Conservation (phyloP, 176 grass and related monocot species). For the Phragmites australis region DNA sequence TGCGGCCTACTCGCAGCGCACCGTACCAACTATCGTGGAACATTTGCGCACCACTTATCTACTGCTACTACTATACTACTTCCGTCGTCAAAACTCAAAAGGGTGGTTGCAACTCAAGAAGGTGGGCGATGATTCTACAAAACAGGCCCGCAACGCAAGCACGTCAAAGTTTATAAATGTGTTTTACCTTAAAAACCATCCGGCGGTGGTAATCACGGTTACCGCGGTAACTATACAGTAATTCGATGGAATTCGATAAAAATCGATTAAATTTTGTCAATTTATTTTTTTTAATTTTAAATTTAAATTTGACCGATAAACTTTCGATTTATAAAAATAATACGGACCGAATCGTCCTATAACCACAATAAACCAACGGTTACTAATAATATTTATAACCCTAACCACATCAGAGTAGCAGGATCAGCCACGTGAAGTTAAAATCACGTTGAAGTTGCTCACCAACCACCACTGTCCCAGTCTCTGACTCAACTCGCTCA, state of each 20-base stretch:
- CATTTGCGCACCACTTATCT: not conserved
- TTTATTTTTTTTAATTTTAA: too few relatives aligned
- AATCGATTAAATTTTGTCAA: too few relatives aligned
- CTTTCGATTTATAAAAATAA: too few relatives aligned
- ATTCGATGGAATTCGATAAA: too few relatives aligned
- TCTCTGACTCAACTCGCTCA: not conserved
- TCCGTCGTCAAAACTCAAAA: not conserved
- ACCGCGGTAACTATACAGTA: too few relatives aligned
- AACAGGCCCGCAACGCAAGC: not conserved
- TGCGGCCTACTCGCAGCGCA: conserved; percentile 17
- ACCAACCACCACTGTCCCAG: not conserved
- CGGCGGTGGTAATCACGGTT: too few relatives aligned
- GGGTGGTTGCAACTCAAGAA: not conserved
- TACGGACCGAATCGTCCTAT: too few relatives aligned
- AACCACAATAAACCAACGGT: too few relatives aligned
- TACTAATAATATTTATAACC: too few relatives aligned
- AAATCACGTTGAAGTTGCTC: not conserved
- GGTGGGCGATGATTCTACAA: conserved; percentile 28
- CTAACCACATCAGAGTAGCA: conserved; percentile 2
- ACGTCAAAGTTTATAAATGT: too few relatives aligned
- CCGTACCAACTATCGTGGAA: conserved; percentile 36
- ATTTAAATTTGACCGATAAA: too few relatives aligned
- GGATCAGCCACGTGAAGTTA: conserved; percentile 4
- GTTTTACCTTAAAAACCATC: too few relatives aligned
- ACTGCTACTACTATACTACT: not conserved